These are phyloP conservation scores for Tuber brumale DNA, from an alignment of 495 filamentous ascomycete genomes.

Conservation along the genomic window DNA sequence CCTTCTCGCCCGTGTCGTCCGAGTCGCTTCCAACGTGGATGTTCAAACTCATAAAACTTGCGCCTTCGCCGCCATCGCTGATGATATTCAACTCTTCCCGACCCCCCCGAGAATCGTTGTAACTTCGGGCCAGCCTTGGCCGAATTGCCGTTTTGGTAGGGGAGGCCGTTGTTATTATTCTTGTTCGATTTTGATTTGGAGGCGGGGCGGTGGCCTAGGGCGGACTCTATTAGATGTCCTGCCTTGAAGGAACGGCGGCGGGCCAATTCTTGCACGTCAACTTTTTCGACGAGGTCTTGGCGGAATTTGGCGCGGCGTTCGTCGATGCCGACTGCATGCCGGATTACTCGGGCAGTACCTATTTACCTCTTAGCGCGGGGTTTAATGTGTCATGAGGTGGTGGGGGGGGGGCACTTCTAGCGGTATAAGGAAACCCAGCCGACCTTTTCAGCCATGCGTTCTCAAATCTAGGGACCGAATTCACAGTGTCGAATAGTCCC, in stretches of 20 bases:
- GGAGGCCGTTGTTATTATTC: neutral
- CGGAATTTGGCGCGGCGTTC: constrained; percentile 65
- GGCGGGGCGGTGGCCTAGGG: neutral
- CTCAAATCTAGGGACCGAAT: constrained; percentile 76
- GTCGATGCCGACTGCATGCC: constrained; percentile 73
- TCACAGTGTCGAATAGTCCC: constrained; percentile 70
- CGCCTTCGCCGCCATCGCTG: neutral
- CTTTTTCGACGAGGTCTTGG: constrained; percentile 39
- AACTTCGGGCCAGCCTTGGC: neutral
- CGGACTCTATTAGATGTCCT: constrained; percentile 1
- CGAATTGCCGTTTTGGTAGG: neutral
- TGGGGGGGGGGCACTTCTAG: constrained; percentile 50
- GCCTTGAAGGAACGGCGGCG: constrained; percentile 24
- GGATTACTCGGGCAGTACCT: constrained; percentile 45
- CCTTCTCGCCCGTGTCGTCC: constrained; percentile 53
- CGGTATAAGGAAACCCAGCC: constrained; percentile 75
- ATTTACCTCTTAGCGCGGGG: neutral
- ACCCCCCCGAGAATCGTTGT: constrained; percentile 15
- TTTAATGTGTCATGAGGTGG: neutral
- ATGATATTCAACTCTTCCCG: constrained; percentile 16
- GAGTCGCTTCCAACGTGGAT: constrained; percentile 17
- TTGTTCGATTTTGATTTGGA: neutral
- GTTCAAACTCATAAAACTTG: constrained; percentile 20
- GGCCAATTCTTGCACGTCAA: constrained; percentile 9
- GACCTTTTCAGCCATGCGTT: constrained; percentile 72